phyloP scores from a whole-genome alignment of 495 filamentous ascomycete genomes.

The Acidomyces sp. region DNA sequence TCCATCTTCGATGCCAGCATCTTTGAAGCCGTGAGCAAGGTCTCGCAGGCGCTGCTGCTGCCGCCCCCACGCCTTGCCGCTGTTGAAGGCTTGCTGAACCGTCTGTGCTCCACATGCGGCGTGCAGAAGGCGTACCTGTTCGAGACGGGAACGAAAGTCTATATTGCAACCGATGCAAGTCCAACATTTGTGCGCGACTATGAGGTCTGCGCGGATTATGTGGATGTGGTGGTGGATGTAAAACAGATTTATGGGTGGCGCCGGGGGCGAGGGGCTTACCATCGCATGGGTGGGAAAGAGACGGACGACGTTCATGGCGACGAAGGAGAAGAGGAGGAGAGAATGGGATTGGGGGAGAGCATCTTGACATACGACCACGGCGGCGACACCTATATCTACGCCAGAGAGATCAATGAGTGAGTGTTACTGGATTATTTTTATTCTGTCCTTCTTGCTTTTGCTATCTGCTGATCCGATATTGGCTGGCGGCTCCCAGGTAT shows the following conservation, averaged over 20 bases:
- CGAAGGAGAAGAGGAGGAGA: slow-evolving; percentile 33
- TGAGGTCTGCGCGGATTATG: slow-evolving; percentile 95
- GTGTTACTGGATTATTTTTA: too few relatives aligned
- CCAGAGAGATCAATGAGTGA: slow-evolving; percentile 84
- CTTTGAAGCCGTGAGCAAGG: slow-evolving; percentile 95
- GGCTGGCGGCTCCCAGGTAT: too few relatives aligned
- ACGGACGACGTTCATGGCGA: slow-evolving; percentile 26
- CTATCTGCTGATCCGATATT: too few relatives aligned
- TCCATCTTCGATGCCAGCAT: slow-evolving; percentile 97
- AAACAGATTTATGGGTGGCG: slow-evolving; percentile 86
- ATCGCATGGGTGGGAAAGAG: slow-evolving; percentile 50
- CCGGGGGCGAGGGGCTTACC: slow-evolving; percentile 31
- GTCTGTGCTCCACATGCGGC: slow-evolving; percentile 71
- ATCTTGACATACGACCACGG: slow-evolving; percentile 59
- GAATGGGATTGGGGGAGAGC: slow-evolving; percentile 60
- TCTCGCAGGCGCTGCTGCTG: slow-evolving; percentile 93
- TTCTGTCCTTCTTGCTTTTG: too few relatives aligned
- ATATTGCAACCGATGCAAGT: slow-evolving; percentile 87
- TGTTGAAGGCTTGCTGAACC: slow-evolving; percentile 82
- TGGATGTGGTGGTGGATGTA: slow-evolving; percentile 93
- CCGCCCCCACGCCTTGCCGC: slow-evolving; percentile 84
- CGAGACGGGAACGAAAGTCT: slow-evolving; percentile 93
- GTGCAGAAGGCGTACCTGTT: slow-evolving; percentile 98
- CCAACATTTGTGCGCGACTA: slow-evolving; percentile 88
- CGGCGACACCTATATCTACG: slow-evolving; percentile 63